phyloP scores from a whole-genome alignment of 306 rosid genomes.

The Trifolium subterraneum region DNA sequence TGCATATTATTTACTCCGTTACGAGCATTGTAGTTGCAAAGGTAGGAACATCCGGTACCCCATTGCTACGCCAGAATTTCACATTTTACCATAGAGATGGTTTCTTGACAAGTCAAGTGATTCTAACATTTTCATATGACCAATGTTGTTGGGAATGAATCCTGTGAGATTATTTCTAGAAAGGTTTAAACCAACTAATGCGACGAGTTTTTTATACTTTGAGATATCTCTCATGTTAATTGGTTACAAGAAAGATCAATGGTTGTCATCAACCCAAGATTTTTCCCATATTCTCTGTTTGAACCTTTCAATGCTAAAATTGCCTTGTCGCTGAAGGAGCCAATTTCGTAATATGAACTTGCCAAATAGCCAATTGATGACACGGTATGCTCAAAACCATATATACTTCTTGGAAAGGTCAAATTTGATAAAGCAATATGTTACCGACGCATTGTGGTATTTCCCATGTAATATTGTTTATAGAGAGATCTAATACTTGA shows the following conservation, averaged over 20 bases:
- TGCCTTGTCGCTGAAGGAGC: neutral
- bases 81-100: conserved; percentile 8
- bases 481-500: conserved; percentile 44
- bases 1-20: too few relatives aligned
- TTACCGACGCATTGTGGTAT: conserved; percentile 44
- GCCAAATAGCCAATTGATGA: too few relatives aligned
- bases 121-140: conserved; percentile 38
- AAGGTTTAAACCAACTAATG: conserved; percentile 41
- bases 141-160: conserved; percentile 41
- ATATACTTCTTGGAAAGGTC: neutral
- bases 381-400: too few relatives aligned
- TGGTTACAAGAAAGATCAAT: conserved; percentile 32
- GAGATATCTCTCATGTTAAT: conserved; percentile 44
- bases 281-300: conserved; percentile 36
- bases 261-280: neutral
- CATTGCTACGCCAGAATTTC: too few relatives aligned
- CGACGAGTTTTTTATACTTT: conserved; percentile 23
- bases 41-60: too few relatives aligned
- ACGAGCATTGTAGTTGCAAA: too few relatives aligned
- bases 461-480: conserved; percentile 34
- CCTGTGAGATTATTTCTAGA: conserved; percentile 42
- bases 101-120: conserved; percentile 45
- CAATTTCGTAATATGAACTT: too few relatives aligned
- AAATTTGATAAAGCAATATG: neutral
- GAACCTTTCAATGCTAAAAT: conserved; percentile 40